A percentile compares a stretch with the other conserved stretches of the same genome.
These are phyloP conservation scores for Pseudozyma hubeiensis DNA, from an alignment of 1,284 basidiomycete genomes.

Conservation along the genomic window DNA sequence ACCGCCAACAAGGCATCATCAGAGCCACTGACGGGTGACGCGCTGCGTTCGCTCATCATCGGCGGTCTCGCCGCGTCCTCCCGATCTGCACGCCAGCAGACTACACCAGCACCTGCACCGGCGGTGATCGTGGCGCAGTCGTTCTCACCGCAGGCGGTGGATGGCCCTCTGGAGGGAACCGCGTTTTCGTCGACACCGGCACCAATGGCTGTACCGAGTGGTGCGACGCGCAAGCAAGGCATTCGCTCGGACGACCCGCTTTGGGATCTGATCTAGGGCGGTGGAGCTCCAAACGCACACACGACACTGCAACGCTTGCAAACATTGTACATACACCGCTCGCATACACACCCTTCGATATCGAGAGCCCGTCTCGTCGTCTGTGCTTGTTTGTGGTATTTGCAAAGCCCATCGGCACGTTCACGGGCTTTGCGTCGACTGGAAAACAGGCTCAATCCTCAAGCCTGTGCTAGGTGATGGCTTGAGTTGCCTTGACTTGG, in stretches of 20 bases:
- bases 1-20: constrained; percentile 19
- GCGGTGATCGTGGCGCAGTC: constrained; percentile 7
- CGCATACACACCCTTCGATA: constrained; percentile 5
- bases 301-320: constrained; percentile 7
- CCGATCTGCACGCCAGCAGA: constrained; percentile 15
- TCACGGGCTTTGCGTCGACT: too few species aligned
- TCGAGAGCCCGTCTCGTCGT: not conserved
- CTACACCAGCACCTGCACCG: constrained; percentile 17
- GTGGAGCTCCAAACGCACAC: not conserved
- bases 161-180: constrained; percentile 32
- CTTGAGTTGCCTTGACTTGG: too few species aligned
- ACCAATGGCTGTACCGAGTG: constrained; percentile 13
- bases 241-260: constrained; percentile 48
- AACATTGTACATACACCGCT: constrained; percentile 13
- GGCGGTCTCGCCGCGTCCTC: constrained; percentile 49
- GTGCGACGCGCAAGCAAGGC: constrained; percentile 41
- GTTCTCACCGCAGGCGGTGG: constrained; percentile 33
- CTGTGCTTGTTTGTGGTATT: not conserved
- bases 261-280: constrained; percentile 40
- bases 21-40: constrained; percentile 47
- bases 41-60: constrained; percentile 52
- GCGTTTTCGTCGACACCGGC: constrained; percentile 22
- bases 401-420: too few species aligned
- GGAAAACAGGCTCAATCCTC: too few species aligned
- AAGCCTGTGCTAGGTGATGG: too few species aligned